Evolutionary conservation across 495 filamentous ascomycete genomes (phyloP).

Genomic region (Geopyxis carbonaria): DNA sequence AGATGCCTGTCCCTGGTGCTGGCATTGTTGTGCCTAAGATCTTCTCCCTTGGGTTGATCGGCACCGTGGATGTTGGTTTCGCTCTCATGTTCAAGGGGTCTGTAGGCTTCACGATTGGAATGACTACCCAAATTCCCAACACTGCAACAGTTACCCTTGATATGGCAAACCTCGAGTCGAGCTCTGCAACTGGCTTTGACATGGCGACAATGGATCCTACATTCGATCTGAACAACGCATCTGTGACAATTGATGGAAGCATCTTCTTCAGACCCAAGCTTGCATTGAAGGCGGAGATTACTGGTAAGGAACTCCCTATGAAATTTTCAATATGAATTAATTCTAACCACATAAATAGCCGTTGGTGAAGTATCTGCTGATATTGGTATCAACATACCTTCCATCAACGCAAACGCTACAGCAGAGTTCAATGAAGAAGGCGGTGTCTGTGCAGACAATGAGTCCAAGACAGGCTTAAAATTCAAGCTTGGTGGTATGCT

Average conservation of each 20-base stretch:
- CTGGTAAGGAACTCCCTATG: too few relatives aligned
- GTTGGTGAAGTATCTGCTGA: background rate
- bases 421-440: background rate
- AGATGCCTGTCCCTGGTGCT: slow-evolving; percentile 19
- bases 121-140: slow-evolving; percentile 21
- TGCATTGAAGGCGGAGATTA: slow-evolving; percentile 24
- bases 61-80: background rate
- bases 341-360: too few relatives aligned
- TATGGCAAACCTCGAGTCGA: slow-evolving; percentile 11
- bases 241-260: slow-evolving; percentile 14
- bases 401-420: background rate
- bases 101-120: slow-evolving; percentile 24
- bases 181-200: slow-evolving; percentile 22
- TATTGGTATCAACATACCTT: background rate
- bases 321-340: too few relatives aligned
- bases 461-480: background rate
- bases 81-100: slow-evolving; percentile 9
- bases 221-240: slow-evolving; percentile 19
- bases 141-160: slow-evolving; percentile 18
- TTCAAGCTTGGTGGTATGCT: background rate
- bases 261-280: slow-evolving; percentile 26
- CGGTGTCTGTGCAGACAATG: background rate
- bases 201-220: slow-evolving; percentile 10
- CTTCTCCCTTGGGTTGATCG: slow-evolving; percentile 25
- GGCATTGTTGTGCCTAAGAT: slow-evolving; percentile 17